phyloP scores from a whole-genome alignment of 345 rosid species.

The Citrus maxima region DNA sequence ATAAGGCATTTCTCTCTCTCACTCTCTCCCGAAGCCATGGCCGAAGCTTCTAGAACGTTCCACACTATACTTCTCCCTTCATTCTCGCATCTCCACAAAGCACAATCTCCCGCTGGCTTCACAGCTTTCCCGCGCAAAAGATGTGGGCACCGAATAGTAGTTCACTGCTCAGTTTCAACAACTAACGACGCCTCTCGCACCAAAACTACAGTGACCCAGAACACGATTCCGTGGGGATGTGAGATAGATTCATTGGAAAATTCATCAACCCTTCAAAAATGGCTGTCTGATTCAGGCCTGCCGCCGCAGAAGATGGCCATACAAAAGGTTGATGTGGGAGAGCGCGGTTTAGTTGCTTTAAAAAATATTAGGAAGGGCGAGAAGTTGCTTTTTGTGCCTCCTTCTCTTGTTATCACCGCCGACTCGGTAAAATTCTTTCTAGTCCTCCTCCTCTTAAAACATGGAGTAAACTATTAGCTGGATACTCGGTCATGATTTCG shows the following conservation, averaged over 20 bases:
- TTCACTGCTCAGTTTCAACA: slow-evolving; percentile 55
- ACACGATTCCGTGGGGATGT: slow-evolving; percentile 63
- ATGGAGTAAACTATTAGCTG: too few species aligned
- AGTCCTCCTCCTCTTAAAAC: too few species aligned
- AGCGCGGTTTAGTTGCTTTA: slow-evolving; percentile 85
- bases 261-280: slow-evolving; percentile 68
- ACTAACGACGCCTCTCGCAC: slow-evolving; percentile 23
- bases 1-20: slow-evolving; percentile 25
- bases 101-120: slow-evolving; percentile 15
- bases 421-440: slow-evolving; percentile 58
- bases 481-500: too few species aligned
- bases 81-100: slow-evolving; percentile 36
- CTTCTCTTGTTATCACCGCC: slow-evolving; percentile 71
- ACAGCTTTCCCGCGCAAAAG: slow-evolving; percentile 21
- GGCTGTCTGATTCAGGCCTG: slow-evolving; percentile 79
- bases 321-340: slow-evolving; percentile 75
- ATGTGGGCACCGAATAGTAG: background rate
- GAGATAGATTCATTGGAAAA: slow-evolving; percentile 60
- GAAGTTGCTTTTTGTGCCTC: slow-evolving; percentile 94
- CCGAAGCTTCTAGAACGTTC: slow-evolving; percentile 54
- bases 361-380: slow-evolving; percentile 82
- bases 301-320: slow-evolving; percentile 90
- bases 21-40: slow-evolving; percentile 37
- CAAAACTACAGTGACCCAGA: slow-evolving; percentile 28
- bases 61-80: slow-evolving; percentile 47